These are phyloP conservation scores for Purpureocillium lavendulum DNA, from an alignment of 2,329 filamentous ascomycete species.

Conservation along the genomic window DNA sequence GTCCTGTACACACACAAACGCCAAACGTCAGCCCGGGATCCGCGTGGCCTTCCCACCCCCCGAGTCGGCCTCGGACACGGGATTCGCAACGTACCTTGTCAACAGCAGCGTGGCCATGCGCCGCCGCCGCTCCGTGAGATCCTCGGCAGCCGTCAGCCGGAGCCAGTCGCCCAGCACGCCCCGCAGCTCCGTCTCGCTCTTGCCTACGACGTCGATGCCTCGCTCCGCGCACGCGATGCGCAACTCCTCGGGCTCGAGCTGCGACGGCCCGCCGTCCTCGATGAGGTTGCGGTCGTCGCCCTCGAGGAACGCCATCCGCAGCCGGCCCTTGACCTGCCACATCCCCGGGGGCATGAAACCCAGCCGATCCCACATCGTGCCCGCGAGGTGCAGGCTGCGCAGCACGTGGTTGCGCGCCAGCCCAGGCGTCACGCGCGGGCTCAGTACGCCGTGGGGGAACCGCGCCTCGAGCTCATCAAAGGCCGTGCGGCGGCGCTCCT, in stretches of 20 bases:
- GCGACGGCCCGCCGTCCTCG: conserved; percentile 47
- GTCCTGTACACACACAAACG: conserved; percentile 15
- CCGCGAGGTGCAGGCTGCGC: conserved; percentile 35
- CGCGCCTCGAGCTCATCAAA: conserved; percentile 33
- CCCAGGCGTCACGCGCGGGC: conserved; percentile 17
- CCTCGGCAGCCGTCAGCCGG: conserved; percentile 29
- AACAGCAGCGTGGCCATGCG: conserved; percentile 30
- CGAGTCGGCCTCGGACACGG: background rate
- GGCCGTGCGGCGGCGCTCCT: conserved; percentile 40
- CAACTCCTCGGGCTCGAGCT: conserved; percentile 56
- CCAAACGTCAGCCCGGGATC: conserved; percentile 7
- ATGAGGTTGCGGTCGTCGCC: conserved; percentile 64
- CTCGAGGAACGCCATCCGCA: conserved; percentile 54
- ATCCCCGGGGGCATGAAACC: conserved; percentile 39
- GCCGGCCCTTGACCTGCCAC: conserved; percentile 43
- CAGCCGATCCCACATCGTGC: conserved; percentile 39
- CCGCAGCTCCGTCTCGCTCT: conserved; percentile 49
- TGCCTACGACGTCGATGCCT: conserved; percentile 49
- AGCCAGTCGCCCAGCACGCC: conserved; percentile 39
- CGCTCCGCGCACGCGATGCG: conserved; percentile 63
- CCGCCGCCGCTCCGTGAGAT: conserved; percentile 25
- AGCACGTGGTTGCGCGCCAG: conserved; percentile 30
- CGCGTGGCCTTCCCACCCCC: background rate
- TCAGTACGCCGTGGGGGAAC: conserved; percentile 25
- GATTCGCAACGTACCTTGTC: conserved; percentile 26